Base-by-base conservation (phyloP, 352 stramenopile species). In the Halophytophthora polymorphica region DNA sequence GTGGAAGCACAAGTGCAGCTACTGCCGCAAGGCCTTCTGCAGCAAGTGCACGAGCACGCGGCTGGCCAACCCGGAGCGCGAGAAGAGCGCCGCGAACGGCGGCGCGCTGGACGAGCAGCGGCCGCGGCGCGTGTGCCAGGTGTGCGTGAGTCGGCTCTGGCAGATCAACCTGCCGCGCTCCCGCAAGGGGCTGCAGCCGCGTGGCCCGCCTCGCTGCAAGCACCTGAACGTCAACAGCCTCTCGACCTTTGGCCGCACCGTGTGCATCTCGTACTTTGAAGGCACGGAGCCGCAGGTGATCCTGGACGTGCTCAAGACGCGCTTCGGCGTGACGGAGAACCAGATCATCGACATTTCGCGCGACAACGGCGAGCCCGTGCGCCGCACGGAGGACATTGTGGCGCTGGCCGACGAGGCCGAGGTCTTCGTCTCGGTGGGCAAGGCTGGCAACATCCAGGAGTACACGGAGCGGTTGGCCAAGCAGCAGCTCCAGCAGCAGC, bases 1-100 rank as follows among this genome's bases (percentile, higher is more conserved):
- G 50, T 93, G 83, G 83, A 90, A 90, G 42, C 80, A 93, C 64
- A 83, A 85, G 41, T 93, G 83, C 66, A 86, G 70, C 33, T 87
- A 90, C 41, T 93, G 83, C 48, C 69, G 67, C 18, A 88, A 88
- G 38, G 75, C 81, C 14, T 90, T 86, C 36, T 93, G 83, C 58
- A 86, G 75, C 56, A 93, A 93, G 63, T 93, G 83, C 58, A 86
- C 79, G n/a, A 86, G 63, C 43, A 93, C 77, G 8, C 68, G 82
- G 35, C 63, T 90, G 11, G 79, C 79, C 2, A 70, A 79, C 15
- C 69, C 73, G 0, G 79, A 87, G 51, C 72, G 76, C 11, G 74
- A 83, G 54, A 87, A 82, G 39, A 65, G 70, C 23, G 63, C 64
- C 14, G 69, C 61, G 5, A 71, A 45, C 19, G 39, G 58, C 39